These are phyloP conservation scores for Paxillus involutus DNA, from an alignment of 768 basidiomycete species.

Conservation along the genomic window DNA sequence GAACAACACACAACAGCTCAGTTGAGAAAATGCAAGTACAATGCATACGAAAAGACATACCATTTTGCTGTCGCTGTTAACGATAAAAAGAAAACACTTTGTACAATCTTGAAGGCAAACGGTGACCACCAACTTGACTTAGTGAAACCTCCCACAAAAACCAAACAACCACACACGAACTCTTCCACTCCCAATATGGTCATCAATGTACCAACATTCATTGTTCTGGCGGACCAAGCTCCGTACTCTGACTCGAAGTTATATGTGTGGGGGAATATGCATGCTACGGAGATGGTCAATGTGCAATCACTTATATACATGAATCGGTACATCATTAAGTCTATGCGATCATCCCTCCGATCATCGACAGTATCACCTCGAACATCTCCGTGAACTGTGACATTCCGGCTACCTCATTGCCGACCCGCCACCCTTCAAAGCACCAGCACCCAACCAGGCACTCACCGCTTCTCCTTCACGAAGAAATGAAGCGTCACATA, in stretches of 20 bases:
- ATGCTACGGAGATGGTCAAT: no score
- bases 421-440: no score
- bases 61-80: conserved; percentile 19
- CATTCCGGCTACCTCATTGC: no score
- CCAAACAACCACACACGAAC: conserved; percentile 23
- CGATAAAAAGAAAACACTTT: not conserved
- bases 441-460: no score
- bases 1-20: not conserved
- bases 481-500: conserved; percentile 83
- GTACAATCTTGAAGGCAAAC: conserved; percentile 6
- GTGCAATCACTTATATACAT: no score
- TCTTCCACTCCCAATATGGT: not conserved
- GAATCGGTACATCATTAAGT: no score
- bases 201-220: not conserved
- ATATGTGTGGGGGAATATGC: no score
- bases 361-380: no score
- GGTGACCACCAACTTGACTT: conserved; percentile 1
- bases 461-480: conserved; percentile 70
- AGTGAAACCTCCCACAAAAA: conserved; percentile 11
- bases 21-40: not conserved
- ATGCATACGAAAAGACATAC: conserved; percentile 20
- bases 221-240: no score
- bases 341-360: no score
- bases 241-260: no score
- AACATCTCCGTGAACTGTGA: no score